A percentile compares a stretch with the other conserved stretches of the same genome.
Evolutionary conservation across 805 yeast genomes (phyloP).

Genomic region (Isabelozyma heimii): DNA sequence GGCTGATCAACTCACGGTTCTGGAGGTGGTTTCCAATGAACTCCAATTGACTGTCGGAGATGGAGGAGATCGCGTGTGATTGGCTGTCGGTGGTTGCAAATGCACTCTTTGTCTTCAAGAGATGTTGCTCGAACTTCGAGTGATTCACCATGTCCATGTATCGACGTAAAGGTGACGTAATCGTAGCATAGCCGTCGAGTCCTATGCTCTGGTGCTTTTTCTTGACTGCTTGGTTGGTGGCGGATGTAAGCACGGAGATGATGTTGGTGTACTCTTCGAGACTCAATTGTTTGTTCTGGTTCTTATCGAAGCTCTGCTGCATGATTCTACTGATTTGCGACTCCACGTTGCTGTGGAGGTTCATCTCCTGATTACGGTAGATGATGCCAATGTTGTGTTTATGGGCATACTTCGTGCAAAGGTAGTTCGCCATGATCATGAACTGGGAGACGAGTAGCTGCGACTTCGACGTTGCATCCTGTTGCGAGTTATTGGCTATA

Average conservation of each 20-base stretch:
- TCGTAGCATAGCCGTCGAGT: conserved; percentile 59
- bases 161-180: conserved; percentile 88
- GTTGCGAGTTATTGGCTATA: conserved; percentile 11
- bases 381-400: conserved; percentile 50
- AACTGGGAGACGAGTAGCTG: conserved; percentile 72
- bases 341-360: conserved; percentile 17
- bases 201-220: conserved; percentile 63
- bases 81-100: too few species aligned
- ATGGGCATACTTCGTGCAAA: conserved; percentile 49
- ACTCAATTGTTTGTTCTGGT: conserved; percentile 14
- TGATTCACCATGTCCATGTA: conserved; percentile 79
- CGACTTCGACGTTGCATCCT: conserved; percentile 41
- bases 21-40: conserved; percentile 29
- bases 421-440: conserved; percentile 77
- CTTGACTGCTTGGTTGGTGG: conserved; percentile 48
- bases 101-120: conserved; percentile 2
- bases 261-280: conserved; percentile 42
- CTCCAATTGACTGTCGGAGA: conserved; percentile 6
- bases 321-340: conserved; percentile 21
- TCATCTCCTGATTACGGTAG: conserved; percentile 38
- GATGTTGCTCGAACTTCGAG: conserved; percentile 52
- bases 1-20: conserved; percentile 25
- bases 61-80: neutral
- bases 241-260: conserved; percentile 48
- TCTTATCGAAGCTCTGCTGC: conserved; percentile 11